Conservation (phyloP, 495 filamentous ascomycete species). For the Hypoxylon intermedium region DNA sequence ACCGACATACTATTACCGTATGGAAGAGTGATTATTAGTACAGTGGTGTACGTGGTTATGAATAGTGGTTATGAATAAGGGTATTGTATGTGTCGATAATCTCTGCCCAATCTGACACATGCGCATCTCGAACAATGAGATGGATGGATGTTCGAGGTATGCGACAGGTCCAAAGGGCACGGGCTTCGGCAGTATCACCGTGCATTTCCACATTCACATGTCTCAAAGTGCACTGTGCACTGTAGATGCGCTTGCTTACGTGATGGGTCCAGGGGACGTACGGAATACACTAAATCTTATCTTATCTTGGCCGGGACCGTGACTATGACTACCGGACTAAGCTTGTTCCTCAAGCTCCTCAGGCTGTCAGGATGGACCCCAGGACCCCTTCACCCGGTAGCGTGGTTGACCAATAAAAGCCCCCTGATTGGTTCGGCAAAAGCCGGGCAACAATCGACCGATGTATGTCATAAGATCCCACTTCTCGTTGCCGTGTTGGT, state of each 20-base stretch:
- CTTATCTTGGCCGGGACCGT: background rate
- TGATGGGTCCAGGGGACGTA: too few relatives aligned
- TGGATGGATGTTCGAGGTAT: slow-evolving; percentile 3
- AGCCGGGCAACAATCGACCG: slow-evolving; percentile 44
- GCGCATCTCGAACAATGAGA: background rate
- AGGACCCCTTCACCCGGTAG: background rate
- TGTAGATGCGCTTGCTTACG: too few relatives aligned
- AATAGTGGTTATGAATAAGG: too few relatives aligned
- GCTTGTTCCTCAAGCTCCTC: too few relatives aligned
- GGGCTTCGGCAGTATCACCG: background rate
- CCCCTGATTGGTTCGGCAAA: slow-evolving; percentile 51
- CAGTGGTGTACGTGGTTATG: too few relatives aligned
- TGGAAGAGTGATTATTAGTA: background rate
- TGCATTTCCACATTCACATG: background rate
- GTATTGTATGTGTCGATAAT: background rate
- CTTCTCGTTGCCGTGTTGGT: slow-evolving; percentile 1
- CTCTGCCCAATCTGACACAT: background rate
- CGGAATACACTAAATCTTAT: too few relatives aligned
- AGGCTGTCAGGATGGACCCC: too few relatives aligned
- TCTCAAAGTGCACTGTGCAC: background rate
- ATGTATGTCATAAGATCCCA: slow-evolving; percentile 49
- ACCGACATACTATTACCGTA: background rate
- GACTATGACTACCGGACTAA: background rate
- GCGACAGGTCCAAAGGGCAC: slow-evolving; percentile 6
- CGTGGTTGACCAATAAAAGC: slow-evolving; percentile 41